phyloP scores from a whole-genome alignment of 768 basidiomycete species.

The Nevesoporus exiguus region DNA sequence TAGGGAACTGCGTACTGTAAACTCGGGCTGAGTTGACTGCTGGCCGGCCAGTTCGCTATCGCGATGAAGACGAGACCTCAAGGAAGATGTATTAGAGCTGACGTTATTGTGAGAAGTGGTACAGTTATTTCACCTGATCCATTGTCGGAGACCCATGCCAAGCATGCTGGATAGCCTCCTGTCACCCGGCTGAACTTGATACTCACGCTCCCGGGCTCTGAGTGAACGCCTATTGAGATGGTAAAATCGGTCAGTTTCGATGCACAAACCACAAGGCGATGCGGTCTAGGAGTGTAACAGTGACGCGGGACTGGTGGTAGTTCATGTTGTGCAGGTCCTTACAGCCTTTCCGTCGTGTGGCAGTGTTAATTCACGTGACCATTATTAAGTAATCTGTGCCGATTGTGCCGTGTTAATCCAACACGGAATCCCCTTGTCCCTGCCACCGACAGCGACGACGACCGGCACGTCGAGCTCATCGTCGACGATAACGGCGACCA shows the following conservation, averaged over 20 bases:
- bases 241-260: neutral
- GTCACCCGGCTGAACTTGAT: too few species aligned
- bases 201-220: neutral
- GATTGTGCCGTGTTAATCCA: slow-evolving; percentile 30
- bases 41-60: neutral
- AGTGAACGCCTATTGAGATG: neutral
- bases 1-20: slow-evolving; percentile 23
- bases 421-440: slow-evolving; percentile 36
- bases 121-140: slow-evolving; percentile 21
- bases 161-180: neutral
- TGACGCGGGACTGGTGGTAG: too few species aligned
- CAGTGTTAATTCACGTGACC: slow-evolving; percentile 23
- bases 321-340: too few species aligned
- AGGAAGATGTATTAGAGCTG: neutral
- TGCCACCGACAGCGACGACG: slow-evolving; percentile 33
- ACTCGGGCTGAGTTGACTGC: slow-evolving; percentile 22
- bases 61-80: slow-evolving; percentile 5
- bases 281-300: neutral
- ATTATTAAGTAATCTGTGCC: slow-evolving; percentile 31
- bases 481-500: slow-evolving; percentile 28
- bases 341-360: neutral
- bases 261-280: neutral
- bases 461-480: slow-evolving; percentile 27
- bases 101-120: neutral
- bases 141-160: slow-evolving; percentile 16